Evolutionary conservation across 2,329 filamentous ascomycete genomes (phyloP).

Genomic region (Talaromyces sp.): DNA sequence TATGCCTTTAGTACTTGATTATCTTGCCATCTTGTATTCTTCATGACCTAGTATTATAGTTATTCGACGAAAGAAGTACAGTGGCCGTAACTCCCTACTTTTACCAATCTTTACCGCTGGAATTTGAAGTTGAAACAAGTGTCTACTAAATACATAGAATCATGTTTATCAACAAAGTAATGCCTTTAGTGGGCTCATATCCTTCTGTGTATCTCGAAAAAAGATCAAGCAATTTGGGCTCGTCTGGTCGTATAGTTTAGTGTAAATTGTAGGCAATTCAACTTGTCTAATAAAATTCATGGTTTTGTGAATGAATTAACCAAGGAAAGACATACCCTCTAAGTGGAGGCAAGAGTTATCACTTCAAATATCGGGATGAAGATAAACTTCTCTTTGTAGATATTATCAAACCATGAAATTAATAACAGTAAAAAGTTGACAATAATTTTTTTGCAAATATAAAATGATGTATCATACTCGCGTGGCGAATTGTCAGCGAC

Average conservation of each 20-base stretch:
- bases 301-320: neutral
- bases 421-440: neutral
- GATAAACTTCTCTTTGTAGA: neutral
- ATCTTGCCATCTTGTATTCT: neutral
- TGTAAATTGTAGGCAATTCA: neutral
- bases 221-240: neutral
- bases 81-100: neutral
- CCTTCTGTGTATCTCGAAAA: neutral
- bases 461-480: neutral
- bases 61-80: neutral
- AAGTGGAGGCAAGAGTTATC: neutral
- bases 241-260: neutral
- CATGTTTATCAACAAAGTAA: neutral
- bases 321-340: neutral
- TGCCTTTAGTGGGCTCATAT: neutral
- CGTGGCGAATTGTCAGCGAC: neutral
- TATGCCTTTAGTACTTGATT: neutral
- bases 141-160: neutral
- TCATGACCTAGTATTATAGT: neutral
- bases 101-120: neutral
- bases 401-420: neutral
- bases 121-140: neutral
- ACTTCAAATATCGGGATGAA: neutral
- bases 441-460: neutral
- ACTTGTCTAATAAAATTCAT: neutral